Evolutionary conservation across 768 basidiomycete genomes (phyloP).

Genomic region (Lactarius sanguifluus): DNA sequence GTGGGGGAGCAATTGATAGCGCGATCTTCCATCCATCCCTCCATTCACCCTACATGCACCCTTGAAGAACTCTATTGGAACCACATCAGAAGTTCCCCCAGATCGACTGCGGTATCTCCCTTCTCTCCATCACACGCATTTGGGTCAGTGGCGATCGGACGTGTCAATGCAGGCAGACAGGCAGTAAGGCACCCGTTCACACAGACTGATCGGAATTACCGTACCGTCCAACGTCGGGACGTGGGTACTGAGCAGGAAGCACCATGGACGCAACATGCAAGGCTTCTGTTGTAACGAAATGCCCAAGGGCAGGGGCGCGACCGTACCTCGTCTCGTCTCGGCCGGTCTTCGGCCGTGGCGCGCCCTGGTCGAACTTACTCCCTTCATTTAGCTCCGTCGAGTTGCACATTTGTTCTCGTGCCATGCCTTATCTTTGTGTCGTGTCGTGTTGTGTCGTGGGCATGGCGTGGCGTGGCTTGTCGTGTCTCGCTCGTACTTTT

Average conservation of each 20-base stretch:
- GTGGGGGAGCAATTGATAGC: neutral
- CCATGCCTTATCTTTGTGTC: neutral
- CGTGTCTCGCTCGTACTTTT: neutral
- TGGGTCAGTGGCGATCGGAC: neutral
- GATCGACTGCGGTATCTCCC: neutral
- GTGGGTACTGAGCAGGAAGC: neutral
- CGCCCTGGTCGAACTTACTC: no score
- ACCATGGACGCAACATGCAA: neutral
- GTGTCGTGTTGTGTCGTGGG: neutral
- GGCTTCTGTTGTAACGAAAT: neutral
- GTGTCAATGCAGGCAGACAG: neutral
- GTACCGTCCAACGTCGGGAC: neutral
- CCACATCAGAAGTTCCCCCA: neutral
- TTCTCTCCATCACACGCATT: no score
- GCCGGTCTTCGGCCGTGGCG: neutral
- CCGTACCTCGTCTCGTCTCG: neutral
- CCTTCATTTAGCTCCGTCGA: neutral
- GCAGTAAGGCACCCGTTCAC: neutral
- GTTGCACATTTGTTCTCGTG: neutral
- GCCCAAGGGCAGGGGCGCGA: neutral
- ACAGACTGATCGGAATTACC: neutral
- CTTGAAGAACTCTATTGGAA: neutral
- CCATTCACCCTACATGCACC: neutral
- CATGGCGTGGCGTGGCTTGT: neutral
- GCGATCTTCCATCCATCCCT: slow-evolving; percentile 1